Conservation (phyloP, 1,139 yeast genomes). For the Arxiozyma slooffiae region DNA sequence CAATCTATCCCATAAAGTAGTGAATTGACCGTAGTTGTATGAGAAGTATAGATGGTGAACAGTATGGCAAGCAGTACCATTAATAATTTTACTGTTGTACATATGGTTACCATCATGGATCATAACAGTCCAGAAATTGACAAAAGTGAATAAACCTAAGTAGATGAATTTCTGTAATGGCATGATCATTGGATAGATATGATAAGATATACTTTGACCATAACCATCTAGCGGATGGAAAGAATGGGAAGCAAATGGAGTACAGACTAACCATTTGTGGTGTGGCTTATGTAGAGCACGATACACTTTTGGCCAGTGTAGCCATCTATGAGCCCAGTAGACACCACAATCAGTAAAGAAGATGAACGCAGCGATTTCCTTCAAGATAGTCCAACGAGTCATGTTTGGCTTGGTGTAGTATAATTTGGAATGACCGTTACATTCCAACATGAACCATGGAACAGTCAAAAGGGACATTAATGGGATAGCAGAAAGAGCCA, state of each 20-base stretch:
- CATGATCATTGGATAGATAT: slow-evolving; percentile 78
- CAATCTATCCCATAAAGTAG: slow-evolving; percentile 93
- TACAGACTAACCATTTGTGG: slow-evolving; percentile 97
- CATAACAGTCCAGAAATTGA: slow-evolving; percentile 96
- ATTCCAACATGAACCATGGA: slow-evolving; percentile 81
- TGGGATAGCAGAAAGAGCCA: slow-evolving; percentile 77
- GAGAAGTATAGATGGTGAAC: slow-evolving; percentile 93
- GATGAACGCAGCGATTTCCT: slow-evolving; percentile 68
- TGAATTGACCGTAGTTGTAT: slow-evolving; percentile 96
- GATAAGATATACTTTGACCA: slow-evolving; percentile 87
- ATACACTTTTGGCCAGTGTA: slow-evolving; percentile 86
- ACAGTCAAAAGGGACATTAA: slow-evolving; percentile 75
- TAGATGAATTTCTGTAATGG: slow-evolving; percentile 86
- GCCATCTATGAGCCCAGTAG: slow-evolving; percentile 81
- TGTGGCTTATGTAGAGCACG: slow-evolving; percentile 91
- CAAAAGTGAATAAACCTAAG: slow-evolving; percentile 71
- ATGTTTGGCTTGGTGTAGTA: slow-evolving; percentile 40
- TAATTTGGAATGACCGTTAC: slow-evolving; percentile 71
- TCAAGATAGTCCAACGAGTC: slow-evolving; percentile 55
- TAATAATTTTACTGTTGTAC: slow-evolving; percentile 85
- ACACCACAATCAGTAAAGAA: slow-evolving; percentile 91
- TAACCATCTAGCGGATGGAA: slow-evolving; percentile 98
- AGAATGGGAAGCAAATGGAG: slow-evolving; percentile 97
- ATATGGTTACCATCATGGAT: slow-evolving; percentile 95
- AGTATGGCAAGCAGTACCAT: slow-evolving; percentile 98